Percentiles rank a stretch among this genome's conserved stretches.
phyloP scores from a whole-genome alignment of 2,329 filamentous ascomycete genomes.

The Monosporascus sp. region DNA sequence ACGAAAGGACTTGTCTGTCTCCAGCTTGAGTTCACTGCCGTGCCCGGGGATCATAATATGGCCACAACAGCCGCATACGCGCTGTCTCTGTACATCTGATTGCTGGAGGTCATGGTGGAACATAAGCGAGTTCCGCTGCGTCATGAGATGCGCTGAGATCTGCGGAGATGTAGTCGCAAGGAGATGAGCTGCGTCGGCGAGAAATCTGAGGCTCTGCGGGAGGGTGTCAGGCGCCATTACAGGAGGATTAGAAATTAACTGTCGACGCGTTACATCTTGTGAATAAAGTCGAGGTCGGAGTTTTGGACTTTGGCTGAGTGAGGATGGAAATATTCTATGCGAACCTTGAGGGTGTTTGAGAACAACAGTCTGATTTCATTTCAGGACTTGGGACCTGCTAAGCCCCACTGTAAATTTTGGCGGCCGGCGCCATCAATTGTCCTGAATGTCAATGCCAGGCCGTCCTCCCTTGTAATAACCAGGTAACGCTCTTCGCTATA shows the following conservation, averaged over 20 bases:
- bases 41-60: constrained; percentile 53
- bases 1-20: constrained; percentile 41
- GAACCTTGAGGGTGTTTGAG: too few species aligned
- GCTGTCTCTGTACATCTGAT: constrained; percentile 47
- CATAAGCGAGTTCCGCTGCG: constrained; percentile 44
- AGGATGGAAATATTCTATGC: too few species aligned
- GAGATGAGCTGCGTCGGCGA: constrained; percentile 56
- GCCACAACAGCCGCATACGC: constrained; percentile 55
- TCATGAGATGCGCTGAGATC: constrained; percentile 56
- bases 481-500: too few species aligned
- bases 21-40: constrained; percentile 34
- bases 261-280: not conserved
- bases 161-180: constrained; percentile 47
- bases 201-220: constrained; percentile 31
- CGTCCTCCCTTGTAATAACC: too few species aligned
- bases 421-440: too few species aligned
- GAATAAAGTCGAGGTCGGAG: not conserved
- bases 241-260: not conserved
- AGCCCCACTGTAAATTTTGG: too few species aligned
- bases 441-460: too few species aligned
- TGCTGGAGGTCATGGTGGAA: constrained; percentile 38
- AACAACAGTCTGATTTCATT: too few species aligned
- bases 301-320: not conserved
- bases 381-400: too few species aligned
- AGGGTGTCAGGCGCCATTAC: constrained; percentile 19